A percentile compares a stretch with the other conserved stretches of the same genome.
phyloP scores from a whole-genome alignment of 768 basidiomycete species.

The Artomyces pyxidatus region DNA sequence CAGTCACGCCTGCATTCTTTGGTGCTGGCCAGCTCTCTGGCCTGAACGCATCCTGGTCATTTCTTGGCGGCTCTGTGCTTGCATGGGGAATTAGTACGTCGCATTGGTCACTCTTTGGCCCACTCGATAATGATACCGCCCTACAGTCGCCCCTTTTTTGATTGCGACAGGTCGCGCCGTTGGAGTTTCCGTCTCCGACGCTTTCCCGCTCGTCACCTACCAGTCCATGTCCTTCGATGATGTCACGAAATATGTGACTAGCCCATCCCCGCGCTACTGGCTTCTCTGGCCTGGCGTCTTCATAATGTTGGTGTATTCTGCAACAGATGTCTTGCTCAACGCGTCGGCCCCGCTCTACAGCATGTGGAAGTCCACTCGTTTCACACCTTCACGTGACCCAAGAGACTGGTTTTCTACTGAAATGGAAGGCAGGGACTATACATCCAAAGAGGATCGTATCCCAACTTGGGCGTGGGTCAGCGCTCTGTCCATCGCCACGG shows the following conservation, averaged over 20 bases:
- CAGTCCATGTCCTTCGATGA: constrained; percentile 38
- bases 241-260: constrained; percentile 29
- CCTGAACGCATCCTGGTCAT: constrained; percentile 48
- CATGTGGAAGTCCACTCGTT: neutral
- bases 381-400: constrained; percentile 7
- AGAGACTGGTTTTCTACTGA: constrained; percentile 18
- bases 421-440: constrained; percentile 36
- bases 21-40: constrained; percentile 53
- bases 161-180: constrained; percentile 46
- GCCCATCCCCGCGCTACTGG: constrained; percentile 55
- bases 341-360: constrained; percentile 30
- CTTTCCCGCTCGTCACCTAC: constrained; percentile 37
- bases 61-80: constrained; percentile 43
- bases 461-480: constrained; percentile 46
- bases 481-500: constrained; percentile 37
- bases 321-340: constrained; percentile 41
- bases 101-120: neutral
- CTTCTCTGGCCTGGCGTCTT: constrained; percentile 55
- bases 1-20: constrained; percentile 35
- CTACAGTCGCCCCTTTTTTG: constrained; percentile 37
- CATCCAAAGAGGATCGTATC: constrained; percentile 46
- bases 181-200: constrained; percentile 30
- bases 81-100: constrained; percentile 45
- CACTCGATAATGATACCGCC: neutral
- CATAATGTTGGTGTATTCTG: constrained; percentile 54